phyloP scores from a whole-genome alignment of 129 eudicot species.

The Kitagawia praeruptora region DNA sequence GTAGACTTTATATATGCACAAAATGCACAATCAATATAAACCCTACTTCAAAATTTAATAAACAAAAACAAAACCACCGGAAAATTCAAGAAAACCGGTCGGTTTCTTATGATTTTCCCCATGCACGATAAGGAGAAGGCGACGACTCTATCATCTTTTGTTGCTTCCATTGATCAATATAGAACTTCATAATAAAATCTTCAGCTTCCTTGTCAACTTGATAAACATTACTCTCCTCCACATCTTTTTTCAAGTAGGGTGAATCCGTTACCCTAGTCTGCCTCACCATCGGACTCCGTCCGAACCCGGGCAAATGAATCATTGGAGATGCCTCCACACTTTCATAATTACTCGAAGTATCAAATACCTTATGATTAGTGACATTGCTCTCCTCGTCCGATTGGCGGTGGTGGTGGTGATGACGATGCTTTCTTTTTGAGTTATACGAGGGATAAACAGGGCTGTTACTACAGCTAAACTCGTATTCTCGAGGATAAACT shows the following conservation, averaged over 20 bases:
- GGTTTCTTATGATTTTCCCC: conserved; percentile 29
- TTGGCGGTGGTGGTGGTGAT: conserved; percentile 8
- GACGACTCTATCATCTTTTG: conserved; percentile 55
- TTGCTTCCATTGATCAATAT: conserved; percentile 40
- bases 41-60: not conserved
- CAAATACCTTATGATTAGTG: conserved; percentile 30
- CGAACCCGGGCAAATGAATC: conserved; percentile 47
- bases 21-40: conserved; percentile 1
- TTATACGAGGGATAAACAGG: conserved; percentile 26
- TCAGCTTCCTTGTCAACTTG: conserved; percentile 71
- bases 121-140: conserved; percentile 30
- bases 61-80: conserved; percentile 11
- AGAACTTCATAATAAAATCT: conserved; percentile 66
- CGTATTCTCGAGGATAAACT: conserved; percentile 55
- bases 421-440: conserved; percentile 29
- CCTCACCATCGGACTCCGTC: conserved; percentile 45
- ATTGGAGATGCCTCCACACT: conserved; percentile 31
- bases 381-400: conserved; percentile 4
- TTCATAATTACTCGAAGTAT: conserved; percentile 31
- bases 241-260: conserved; percentile 43
- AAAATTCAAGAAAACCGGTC: conserved; percentile 6
- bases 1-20: conserved; percentile 1
- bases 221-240: conserved; percentile 24
- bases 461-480: conserved; percentile 68
- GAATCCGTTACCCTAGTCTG: conserved; percentile 74